Conservation (phyloP, 495 filamentous ascomycete genomes). For the Aspergillus carlsbadensis region DNA sequence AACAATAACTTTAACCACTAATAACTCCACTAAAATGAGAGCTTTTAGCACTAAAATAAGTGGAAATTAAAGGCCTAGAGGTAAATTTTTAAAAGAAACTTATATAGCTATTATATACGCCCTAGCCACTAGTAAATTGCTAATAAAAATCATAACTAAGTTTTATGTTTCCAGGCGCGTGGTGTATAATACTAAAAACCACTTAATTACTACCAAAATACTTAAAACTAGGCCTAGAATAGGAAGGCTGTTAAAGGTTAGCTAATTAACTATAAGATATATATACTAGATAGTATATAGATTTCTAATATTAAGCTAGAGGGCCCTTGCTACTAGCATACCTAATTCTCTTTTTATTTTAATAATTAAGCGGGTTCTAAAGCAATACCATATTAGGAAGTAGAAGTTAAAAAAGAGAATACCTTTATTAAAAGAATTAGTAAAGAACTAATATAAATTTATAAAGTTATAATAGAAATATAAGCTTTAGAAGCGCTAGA, state of each 20-base stretch:
- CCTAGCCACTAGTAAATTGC: neutral
- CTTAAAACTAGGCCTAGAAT: neutral
- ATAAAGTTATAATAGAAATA: neutral
- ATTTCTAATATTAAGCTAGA: neutral
- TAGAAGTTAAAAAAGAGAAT: neutral
- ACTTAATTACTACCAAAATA: neutral
- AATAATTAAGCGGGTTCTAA: neutral
- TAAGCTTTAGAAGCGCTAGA: neutral
- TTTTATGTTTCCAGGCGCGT: neutral
- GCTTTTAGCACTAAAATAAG: neutral
- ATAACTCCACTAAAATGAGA: conserved; percentile 3
- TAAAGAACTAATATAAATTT: neutral
- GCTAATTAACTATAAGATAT: neutral
- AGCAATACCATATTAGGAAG: neutral
- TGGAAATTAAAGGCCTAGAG: neutral
- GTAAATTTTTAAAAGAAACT: neutral
- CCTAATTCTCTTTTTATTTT: neutral
- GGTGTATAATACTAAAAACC: neutral
- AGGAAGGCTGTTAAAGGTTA: neutral
- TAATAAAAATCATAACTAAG: neutral
- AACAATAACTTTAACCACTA: too few species aligned
- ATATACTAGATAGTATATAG: neutral
- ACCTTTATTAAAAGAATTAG: neutral
- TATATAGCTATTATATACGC: neutral
- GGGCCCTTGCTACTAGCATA: neutral